Evolutionary conservation across 2,329 filamentous ascomycete genomes (phyloP).

Genomic region (Cladosporium sp.): DNA sequence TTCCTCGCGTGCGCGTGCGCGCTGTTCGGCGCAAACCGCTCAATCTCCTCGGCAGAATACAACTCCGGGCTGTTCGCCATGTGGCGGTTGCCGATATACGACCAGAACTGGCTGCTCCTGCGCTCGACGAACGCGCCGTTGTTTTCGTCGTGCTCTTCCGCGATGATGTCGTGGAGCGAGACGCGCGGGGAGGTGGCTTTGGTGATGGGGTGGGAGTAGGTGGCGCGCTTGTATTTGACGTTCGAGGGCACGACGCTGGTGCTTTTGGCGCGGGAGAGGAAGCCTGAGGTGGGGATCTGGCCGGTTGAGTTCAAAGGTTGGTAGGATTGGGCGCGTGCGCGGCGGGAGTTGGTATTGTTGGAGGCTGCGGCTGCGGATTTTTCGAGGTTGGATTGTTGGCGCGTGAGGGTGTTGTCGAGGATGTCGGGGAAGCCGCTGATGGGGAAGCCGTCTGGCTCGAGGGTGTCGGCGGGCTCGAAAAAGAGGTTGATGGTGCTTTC

Average conservation of each 20-base stretch:
- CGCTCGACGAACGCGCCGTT: conserved; percentile 30
- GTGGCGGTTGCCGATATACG: conserved; percentile 40
- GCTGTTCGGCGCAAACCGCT: neutral
- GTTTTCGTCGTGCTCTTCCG: conserved; percentile 34
- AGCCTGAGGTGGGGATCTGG: neutral
- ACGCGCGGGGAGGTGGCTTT: conserved; percentile 27
- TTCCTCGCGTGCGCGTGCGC: neutral
- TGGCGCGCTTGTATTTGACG: conserved; percentile 3
- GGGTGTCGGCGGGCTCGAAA: conserved; percentile 35
- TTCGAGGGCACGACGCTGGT: neutral
- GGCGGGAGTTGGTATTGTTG: conserved; percentile 24
- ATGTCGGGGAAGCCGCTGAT: conserved; percentile 41
- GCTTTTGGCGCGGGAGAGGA: conserved; percentile 15
- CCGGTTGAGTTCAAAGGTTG: neutral
- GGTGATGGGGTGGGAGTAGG: neutral
- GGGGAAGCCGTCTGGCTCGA: conserved; percentile 38
- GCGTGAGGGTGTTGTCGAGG: conserved; percentile 30
- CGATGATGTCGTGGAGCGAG: conserved; percentile 37
- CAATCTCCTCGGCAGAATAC: conserved; percentile 30
- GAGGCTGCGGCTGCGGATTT: neutral
- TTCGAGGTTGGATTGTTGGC: neutral
- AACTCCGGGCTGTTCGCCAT: conserved; percentile 39
- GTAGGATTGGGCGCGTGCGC: conserved; percentile 20
- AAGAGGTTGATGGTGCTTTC: conserved; percentile 39
- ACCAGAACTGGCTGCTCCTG: conserved; percentile 41